A percentile compares a stretch with the other conserved stretches of the same genome.
These are phyloP conservation scores for Neurospora sp. DNA, from an alignment of 495 filamentous ascomycete species.

Conservation along the genomic window DNA sequence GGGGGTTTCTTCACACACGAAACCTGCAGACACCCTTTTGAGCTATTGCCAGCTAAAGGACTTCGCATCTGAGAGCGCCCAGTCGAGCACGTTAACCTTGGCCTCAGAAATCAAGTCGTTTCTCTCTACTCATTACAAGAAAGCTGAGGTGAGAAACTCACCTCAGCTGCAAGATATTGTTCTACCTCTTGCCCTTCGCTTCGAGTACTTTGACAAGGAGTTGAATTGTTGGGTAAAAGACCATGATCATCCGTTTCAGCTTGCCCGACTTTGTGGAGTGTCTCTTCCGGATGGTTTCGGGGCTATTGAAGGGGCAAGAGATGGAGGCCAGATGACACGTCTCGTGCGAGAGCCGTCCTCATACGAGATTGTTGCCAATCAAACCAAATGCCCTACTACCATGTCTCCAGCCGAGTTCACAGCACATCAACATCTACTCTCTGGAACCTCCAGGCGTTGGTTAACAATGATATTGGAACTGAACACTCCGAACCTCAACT, in stretches of 20 bases:
- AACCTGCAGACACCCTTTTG: conserved; percentile 11
- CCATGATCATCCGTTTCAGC: background rate
- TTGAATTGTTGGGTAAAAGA: background rate
- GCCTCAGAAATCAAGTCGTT: conserved; percentile 26
- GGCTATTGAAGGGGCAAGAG: background rate
- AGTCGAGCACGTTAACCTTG: conserved; percentile 13
- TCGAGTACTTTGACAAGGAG: conserved; percentile 18
- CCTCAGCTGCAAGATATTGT: background rate
- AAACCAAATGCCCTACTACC: conserved; percentile 35
- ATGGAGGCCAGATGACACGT: background rate
- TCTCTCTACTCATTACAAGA: background rate
- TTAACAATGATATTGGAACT: conserved; percentile 39
- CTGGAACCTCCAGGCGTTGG: conserved; percentile 38
- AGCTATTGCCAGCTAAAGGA: conserved; percentile 11
- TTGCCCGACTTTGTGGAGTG: background rate
- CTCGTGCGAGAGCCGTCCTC: conserved; percentile 32
- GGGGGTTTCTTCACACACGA: background rate
- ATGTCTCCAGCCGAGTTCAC: conserved; percentile 41
- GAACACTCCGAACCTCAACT: conserved; percentile 42
- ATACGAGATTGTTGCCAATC: conserved; percentile 45
- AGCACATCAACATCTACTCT: conserved; percentile 37
- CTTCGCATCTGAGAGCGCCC: background rate
- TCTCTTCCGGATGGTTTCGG: background rate
- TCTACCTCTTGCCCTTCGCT: conserved; percentile 10
- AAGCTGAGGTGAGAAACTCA: background rate